Conservation (phyloP, 805 yeast species). For the Zygosaccharomyces kombuchaensis region DNA sequence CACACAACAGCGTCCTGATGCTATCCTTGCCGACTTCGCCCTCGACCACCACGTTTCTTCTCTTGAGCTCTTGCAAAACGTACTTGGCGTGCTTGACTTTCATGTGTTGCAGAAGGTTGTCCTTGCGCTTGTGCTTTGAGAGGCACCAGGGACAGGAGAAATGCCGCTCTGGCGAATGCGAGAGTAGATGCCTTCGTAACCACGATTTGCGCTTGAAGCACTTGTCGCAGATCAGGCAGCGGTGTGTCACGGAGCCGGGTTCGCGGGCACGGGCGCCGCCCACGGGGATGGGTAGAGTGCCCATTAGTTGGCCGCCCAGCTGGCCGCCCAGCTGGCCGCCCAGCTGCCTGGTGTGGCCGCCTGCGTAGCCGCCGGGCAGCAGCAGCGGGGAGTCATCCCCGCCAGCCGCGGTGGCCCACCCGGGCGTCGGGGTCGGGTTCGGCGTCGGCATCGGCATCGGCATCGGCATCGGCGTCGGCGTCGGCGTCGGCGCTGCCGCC, state of each 20-base stretch:
- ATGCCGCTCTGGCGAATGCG: constrained; percentile 28
- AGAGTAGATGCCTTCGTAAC: constrained; percentile 31
- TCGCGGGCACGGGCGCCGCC: neutral
- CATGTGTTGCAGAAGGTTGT: constrained; percentile 33
- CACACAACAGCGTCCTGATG: constrained; percentile 23
- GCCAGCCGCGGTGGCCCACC: too few relatives aligned
- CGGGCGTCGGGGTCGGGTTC: too few relatives aligned
- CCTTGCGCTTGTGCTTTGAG: constrained; percentile 33
- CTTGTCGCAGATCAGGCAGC: constrained; percentile 31
- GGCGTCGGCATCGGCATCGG: too few relatives aligned
- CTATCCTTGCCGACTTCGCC: constrained; percentile 11
- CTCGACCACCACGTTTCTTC: constrained; percentile 1
- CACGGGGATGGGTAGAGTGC: too few relatives aligned
- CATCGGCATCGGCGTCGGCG: too few relatives aligned
- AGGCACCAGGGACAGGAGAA: constrained; percentile 32
- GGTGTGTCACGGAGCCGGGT: constrained; percentile 16
- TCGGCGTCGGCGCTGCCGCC: too few relatives aligned
- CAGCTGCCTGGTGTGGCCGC: too few relatives aligned
- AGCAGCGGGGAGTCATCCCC: too few relatives aligned
- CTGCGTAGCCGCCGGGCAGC: too few relatives aligned
- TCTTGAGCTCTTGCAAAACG: constrained; percentile 22
- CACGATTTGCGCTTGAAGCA: constrained; percentile 32
- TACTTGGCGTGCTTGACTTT: constrained; percentile 29
- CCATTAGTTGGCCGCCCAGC: too few relatives aligned
- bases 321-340: too few relatives aligned